Base-by-base conservation (phyloP, 2,329 filamentous ascomycete species). In the Cladophialophora bantiana region DNA sequence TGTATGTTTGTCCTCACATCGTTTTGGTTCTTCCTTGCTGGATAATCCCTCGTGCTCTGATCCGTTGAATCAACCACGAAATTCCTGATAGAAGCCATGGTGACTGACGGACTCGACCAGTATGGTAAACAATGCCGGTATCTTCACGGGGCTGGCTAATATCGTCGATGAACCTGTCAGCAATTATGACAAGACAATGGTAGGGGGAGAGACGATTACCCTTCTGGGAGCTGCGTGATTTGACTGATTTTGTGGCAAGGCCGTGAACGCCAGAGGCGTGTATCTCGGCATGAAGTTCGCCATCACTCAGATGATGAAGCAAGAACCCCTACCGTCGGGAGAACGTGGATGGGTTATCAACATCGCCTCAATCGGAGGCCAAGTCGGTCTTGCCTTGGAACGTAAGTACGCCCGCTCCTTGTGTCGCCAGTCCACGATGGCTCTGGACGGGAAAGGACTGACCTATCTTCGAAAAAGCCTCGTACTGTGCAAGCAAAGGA, bases 71-170 rank as follows among this genome's bases (percentile, higher is more conserved):
- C 10, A n/a, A 7, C 36, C 6, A 40, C 13, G 36, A 7, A 40
- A 3, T 7, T 40, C 36, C 13, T 12, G 36, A 3, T 12, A 12
- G 36, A 5, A 40, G 3, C 9, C 10, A 40, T 12, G 7, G 9
- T 15, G 15, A 31, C 31, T 45, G 20, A 32, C 35, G 9, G 20
- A 13, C 54, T 31, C 15, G n/a, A 7, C 31, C 15, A 63, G 60
- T 75, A 91, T 97, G 74, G 97, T 97, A 88, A 97, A 97, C 87
- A 97, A 97, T 78, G 93, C 94, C 31, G 93, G 94, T 64, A 97
- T 97, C 79, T 61, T 62, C 5, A 15, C 15, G 9, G 64, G 64
- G 12, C 45, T 32, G 54, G 32, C 15, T 5, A 20, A 55, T 50
- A 53, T 54, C 38, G 20, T 34, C 3, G 31, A 67, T 35, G 64